Evolutionary conservation across 148 eudicot genomes (phyloP), one percentile per base, ranked within the genome.

Genomic region (Hydrangea macrophylla): DNA sequence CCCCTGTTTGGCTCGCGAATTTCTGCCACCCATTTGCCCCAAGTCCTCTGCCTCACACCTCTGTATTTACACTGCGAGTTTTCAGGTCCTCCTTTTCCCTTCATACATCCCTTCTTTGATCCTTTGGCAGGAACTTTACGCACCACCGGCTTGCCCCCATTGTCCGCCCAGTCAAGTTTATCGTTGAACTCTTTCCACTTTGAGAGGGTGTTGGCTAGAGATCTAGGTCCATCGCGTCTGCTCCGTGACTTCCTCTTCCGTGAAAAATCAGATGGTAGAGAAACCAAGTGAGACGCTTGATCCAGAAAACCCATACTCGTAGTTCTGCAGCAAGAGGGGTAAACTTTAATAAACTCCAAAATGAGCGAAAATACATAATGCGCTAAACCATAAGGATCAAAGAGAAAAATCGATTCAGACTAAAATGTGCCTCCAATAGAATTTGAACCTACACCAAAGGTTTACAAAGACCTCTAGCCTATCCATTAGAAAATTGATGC

Each of bases 11-110:
- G 96, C 71, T 85, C 86, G 35, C 98, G 68, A 58, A 92, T 89
- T 74, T 92, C 98, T 2, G 96, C 89, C 51, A 92, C 98, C 98
- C 98, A 92, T 81, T 87, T 92, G 5, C 98, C 98, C 98, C 96
- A 92, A 30, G 85, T 85, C 66, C 98, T 82, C 67, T 92, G 98
- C 65, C 98, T 81, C 33, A 92, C 98, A 5, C 98, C 96, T 48
- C 98, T 79, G 50, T 75, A 92, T 5, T 75, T 84, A 70, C 83
- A 77, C 0, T 56, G 69, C 0, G 86, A 31, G 58, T 92, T 92
- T 1, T 92, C 93, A 0, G 96, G 98, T 2, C 98, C 98, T 1
- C 98, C 98, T 84, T 89, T 92, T 0, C 98, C 98, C 65, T 82
- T 89, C 98, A 92, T 92, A 74, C 98, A 90, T 9, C 98, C 98